Evolutionary conservation across 2,329 filamentous ascomycete genomes (phyloP).

Genomic region (Sarocladium brachiariae): DNA sequence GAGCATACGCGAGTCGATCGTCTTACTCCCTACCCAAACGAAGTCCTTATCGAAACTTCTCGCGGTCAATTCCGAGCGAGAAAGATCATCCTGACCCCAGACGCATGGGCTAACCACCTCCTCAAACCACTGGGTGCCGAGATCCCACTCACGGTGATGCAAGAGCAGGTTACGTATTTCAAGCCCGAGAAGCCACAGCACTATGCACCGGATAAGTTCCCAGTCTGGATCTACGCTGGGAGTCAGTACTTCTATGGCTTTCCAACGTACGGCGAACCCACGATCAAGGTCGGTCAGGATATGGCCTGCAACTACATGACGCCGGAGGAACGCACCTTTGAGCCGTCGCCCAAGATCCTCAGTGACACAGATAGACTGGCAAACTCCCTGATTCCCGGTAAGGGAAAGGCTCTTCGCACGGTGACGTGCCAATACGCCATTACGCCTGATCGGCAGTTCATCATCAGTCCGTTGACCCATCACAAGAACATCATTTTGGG

Average conservation of each 20-base stretch:
- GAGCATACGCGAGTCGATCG: slow-evolving; percentile 10
- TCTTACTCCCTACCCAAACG: neutral
- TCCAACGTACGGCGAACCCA: slow-evolving; percentile 14
- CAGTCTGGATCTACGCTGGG: slow-evolving; percentile 12
- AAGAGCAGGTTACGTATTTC: slow-evolving; percentile 16
- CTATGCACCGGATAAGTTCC: slow-evolving; percentile 10
- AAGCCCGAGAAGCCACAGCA: slow-evolving; percentile 8
- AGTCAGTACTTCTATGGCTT: slow-evolving; percentile 13
- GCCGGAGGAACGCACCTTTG: slow-evolving; percentile 11
- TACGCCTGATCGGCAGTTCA: slow-evolving; percentile 18
- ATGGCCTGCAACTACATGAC: slow-evolving; percentile 12
- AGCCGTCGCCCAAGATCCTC: slow-evolving; percentile 10
- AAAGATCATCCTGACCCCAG: slow-evolving; percentile 13
- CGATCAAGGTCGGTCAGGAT: slow-evolving; percentile 13
- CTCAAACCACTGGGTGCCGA: slow-evolving; percentile 10
- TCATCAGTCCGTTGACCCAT: slow-evolving; percentile 16
- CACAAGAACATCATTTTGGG: slow-evolving; percentile 16
- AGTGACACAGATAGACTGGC: neutral
- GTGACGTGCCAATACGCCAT: slow-evolving; percentile 21
- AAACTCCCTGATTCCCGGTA: neutral
- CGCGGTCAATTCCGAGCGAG: slow-evolving; percentile 7
- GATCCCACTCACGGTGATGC: slow-evolving; percentile 16
- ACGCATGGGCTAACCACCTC: slow-evolving; percentile 14
- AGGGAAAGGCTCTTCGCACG: slow-evolving; percentile 15
- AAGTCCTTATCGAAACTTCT: slow-evolving; percentile 10